Conservation (phyloP, 1,284 basidiomycete species). For the Chiua sp. region DNA sequence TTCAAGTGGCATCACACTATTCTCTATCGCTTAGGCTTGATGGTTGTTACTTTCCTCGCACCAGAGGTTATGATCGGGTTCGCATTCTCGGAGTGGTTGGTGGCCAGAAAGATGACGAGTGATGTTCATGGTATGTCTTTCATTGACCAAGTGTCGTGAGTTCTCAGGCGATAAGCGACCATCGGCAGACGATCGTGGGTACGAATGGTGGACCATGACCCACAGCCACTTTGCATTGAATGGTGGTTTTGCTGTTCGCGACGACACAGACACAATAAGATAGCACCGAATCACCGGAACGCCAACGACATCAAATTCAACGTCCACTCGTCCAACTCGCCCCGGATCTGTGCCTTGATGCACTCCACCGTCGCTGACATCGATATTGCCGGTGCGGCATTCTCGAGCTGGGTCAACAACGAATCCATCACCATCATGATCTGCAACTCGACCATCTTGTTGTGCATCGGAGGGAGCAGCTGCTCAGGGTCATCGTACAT, state of each 20-base stretch:
- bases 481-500: slow-evolving; percentile 66
- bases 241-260: no score
- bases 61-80: slow-evolving; percentile 24
- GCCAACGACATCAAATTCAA: slow-evolving; percentile 44
- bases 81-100: slow-evolving; percentile 32
- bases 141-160: no score
- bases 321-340: slow-evolving; percentile 53
- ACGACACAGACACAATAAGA: no score
- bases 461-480: slow-evolving; percentile 74
- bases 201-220: no score
- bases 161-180: not conserved
- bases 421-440: slow-evolving; percentile 79
- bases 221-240: no score
- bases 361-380: slow-evolving; percentile 34
- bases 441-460: slow-evolving; percentile 80
- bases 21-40: slow-evolving; percentile 16
- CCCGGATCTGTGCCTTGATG: slow-evolving; percentile 35
- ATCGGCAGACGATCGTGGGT: slow-evolving; percentile 9
- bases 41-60: slow-evolving; percentile 29
- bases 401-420: slow-evolving; percentile 79
- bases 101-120: slow-evolving; percentile 10
- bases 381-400: slow-evolving; percentile 68
- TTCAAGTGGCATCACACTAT: slow-evolving; percentile 1
- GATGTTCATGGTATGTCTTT: not conserved
- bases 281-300: slow-evolving; percentile 13